Evolutionary conservation across 2,329 filamentous ascomycete species (phyloP), one percentile per base, ranked within the genome.

Genomic region (Ophiostoma sp.): DNA sequence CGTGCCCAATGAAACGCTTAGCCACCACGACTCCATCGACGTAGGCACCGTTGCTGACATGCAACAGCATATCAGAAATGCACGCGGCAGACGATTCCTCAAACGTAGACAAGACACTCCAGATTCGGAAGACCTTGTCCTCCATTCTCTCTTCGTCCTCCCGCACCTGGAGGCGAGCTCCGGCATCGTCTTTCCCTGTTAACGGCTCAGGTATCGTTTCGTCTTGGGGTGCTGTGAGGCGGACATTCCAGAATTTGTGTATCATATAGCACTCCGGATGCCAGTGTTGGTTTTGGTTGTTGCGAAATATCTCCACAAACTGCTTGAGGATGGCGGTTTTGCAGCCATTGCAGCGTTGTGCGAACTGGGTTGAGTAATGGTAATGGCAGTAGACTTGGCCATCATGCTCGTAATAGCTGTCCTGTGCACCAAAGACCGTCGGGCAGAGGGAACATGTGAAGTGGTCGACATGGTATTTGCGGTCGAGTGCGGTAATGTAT

Each of bases 221-320:
- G 69, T 87, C 83, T 55, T 84, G 83, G 11, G 85, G 82, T 40
- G 87, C 84, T 11, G 88, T 87, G 49, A 99, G 82, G 66, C 95
- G 89, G 70, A 99, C 95, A 76, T 98, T 99, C 95, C 95, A 99
- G 79, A 98, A 99, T 76, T 99, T 99, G 81, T 99, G 95, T 71
- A 99, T 99, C 95, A 99, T 99, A 79, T 99, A 99, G 79, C 95
- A 99, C 79, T 99, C 95, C 1, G 95, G 95, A 76, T 99, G 95
- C 95, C 95, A 99, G 77, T 99, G 95, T 76, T 99, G 95, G 76
- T 98, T 97, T 77, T 97, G 91, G 1, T 94, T 94, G 78, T 98
- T 98, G 74, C 95, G 89, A 79, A 93, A 99, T 71, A 99, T 98
- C 78, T 99, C 95, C 70, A 99, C 95, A 77, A 99, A 99, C 77